Evolutionary conservation across 1,284 basidiomycete genomes (phyloP).

Genomic region (Cystobasidium sp.): DNA sequence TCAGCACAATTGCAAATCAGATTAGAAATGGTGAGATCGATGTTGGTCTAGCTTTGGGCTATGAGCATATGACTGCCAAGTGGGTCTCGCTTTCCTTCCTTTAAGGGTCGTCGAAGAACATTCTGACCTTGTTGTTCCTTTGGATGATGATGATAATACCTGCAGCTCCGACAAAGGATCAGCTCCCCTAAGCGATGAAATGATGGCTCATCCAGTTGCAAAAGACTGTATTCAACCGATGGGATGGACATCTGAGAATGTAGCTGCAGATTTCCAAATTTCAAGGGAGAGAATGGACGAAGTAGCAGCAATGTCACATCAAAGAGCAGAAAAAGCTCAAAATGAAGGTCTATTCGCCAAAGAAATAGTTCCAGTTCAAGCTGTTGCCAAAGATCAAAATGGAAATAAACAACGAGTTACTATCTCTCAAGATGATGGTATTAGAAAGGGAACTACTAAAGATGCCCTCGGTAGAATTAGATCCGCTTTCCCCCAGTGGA

Average conservation of each 20-base stretch:
- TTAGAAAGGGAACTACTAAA: slow-evolving; percentile 75
- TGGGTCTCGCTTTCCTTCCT: slow-evolving; percentile 66
- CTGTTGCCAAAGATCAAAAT: slow-evolving; percentile 73
- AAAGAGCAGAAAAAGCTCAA: slow-evolving; percentile 69
- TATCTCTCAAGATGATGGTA: slow-evolving; percentile 78
- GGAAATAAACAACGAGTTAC: slow-evolving; percentile 68
- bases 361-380: slow-evolving; percentile 80
- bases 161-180: slow-evolving; percentile 35
- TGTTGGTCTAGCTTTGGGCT: slow-evolving; percentile 79
- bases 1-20: slow-evolving; percentile 73
- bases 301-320: slow-evolving; percentile 77
- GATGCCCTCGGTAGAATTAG: slow-evolving; percentile 71
- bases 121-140: neutral
- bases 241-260: slow-evolving; percentile 75
- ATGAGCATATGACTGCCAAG: slow-evolving; percentile 72
- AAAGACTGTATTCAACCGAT: slow-evolving; percentile 70
- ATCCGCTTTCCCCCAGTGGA: slow-evolving; percentile 87
- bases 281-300: slow-evolving; percentile 82
- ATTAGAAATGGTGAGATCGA: slow-evolving; percentile 81
- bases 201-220: slow-evolving; percentile 63
- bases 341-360: slow-evolving; percentile 70
- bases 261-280: slow-evolving; percentile 72
- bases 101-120: slow-evolving; percentile 43
- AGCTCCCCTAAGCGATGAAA: slow-evolving; percentile 60
- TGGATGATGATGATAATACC: neutral